Conservation (phyloP, 2,329 filamentous ascomycete species). For the Xylariaceae sp. region DNA sequence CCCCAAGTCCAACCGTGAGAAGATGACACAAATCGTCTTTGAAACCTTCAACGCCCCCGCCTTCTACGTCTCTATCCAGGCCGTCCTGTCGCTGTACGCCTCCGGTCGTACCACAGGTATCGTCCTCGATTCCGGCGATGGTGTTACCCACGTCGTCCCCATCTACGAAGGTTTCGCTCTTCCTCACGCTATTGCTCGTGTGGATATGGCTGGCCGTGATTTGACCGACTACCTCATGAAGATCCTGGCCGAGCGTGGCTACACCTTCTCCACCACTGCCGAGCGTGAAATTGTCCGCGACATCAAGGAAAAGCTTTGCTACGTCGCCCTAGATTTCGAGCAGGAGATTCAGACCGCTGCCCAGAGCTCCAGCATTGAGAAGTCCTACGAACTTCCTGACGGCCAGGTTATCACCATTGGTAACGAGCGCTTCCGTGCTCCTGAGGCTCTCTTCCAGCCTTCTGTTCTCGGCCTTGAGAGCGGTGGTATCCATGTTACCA, state of each 20-base stretch:
- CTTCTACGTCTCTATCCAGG: slow-evolving; percentile 99
- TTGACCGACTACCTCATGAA: slow-evolving; percentile 99
- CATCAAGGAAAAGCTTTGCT: slow-evolving; percentile 99
- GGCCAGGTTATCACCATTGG: slow-evolving; percentile 99
- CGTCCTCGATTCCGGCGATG: slow-evolving; percentile 98
- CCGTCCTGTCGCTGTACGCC: slow-evolving; percentile 97
- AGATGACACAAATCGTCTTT: slow-evolving; percentile 99
- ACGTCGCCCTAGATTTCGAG: slow-evolving; percentile 99
- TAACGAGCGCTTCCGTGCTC: slow-evolving; percentile 99
- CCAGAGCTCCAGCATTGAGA: slow-evolving; percentile 98
- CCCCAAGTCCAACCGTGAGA: slow-evolving; percentile 99
- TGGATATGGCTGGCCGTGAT: slow-evolving; percentile 99
- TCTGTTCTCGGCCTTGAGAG: slow-evolving; percentile 96
- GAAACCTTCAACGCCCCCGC: slow-evolving; percentile 99
- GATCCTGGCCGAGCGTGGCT: slow-evolving; percentile 98
- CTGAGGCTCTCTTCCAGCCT: slow-evolving; percentile 99
- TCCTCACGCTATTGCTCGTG: slow-evolving; percentile 98
- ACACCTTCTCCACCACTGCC: slow-evolving; percentile 99
- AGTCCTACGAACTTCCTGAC: slow-evolving; percentile 99
- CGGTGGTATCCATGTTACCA: slow-evolving; percentile 98
- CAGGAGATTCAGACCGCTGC: slow-evolving; percentile 99
- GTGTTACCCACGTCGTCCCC: slow-evolving; percentile 99
- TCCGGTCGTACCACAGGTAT: slow-evolving; percentile 99
- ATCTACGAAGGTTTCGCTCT: slow-evolving; percentile 99
- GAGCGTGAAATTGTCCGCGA: slow-evolving; percentile 99